These are phyloP conservation scores for Cutaneotrichosporon arboriforme DNA, from an alignment of 1,284 basidiomycete genomes.

Conservation along the genomic window DNA sequence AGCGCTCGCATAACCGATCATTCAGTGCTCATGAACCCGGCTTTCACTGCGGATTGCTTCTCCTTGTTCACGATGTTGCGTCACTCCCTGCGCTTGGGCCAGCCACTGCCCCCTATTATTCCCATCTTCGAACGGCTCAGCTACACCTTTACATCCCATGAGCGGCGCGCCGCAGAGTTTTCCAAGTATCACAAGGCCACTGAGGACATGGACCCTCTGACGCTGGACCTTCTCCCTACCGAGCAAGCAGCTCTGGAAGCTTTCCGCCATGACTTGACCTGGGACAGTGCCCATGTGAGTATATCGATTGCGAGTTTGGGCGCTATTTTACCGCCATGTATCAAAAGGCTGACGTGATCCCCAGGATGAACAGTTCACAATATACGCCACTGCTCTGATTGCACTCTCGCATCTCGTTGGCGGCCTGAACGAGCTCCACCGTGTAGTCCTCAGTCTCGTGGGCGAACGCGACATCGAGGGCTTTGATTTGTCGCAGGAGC, in stretches of 20 bases:
- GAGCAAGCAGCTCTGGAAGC: neutral
- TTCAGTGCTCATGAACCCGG: conserved; percentile 37
- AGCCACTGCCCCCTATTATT: conserved; percentile 39
- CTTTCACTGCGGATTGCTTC: conserved; percentile 43
- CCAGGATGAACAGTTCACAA: conserved; percentile 41
- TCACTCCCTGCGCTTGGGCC: conserved; percentile 31
- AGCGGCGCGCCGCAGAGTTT: too few relatives aligned
- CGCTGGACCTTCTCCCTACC: neutral
- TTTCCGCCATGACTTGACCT: conserved; percentile 17
- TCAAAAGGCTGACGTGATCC: neutral
- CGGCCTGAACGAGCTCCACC: conserved; percentile 38
- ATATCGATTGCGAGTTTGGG: neutral
- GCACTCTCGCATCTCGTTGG: conserved; percentile 33
- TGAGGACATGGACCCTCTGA: too few relatives aligned
- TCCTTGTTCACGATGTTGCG: conserved; percentile 38
- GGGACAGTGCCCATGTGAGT: conserved; percentile 24
- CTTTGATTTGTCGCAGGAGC: conserved; percentile 33
- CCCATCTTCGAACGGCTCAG: conserved; percentile 43
- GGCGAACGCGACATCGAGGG: conserved; percentile 39
- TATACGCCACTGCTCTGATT: conserved; percentile 41
- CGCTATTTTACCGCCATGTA: neutral
- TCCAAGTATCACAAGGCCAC: too few relatives aligned
- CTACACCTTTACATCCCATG: conserved; percentile 5
- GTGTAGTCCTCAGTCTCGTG: conserved; percentile 31
- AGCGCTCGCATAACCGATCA: conserved; percentile 21